A percentile compares a stretch with the other conserved stretches of the same genome.
phyloP scores from a whole-genome alignment of 75 land plant species.

The Sequoiadendron giganteum region DNA sequence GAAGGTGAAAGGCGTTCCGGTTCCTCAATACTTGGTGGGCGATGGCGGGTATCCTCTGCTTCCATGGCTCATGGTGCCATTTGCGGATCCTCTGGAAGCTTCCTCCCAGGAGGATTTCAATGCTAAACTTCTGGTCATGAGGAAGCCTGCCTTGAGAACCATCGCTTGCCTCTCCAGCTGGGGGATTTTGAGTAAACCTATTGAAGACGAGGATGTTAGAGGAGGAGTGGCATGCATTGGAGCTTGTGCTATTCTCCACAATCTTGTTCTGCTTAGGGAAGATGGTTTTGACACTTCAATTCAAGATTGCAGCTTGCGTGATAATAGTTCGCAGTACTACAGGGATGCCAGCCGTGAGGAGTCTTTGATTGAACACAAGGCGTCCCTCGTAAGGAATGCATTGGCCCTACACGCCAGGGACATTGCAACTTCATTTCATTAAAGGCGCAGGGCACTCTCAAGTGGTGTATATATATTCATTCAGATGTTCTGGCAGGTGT shows the following conservation, averaged over 20 bases:
- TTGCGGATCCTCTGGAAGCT: conserved; percentile 11
- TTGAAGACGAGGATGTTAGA: conserved; percentile 49
- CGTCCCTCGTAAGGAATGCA: conserved; percentile 24
- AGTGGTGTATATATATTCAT: background rate
- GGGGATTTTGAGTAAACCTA: conserved; percentile 53
- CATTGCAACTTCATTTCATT: background rate
- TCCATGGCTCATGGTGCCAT: conserved; percentile 76
- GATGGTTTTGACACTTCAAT: conserved; percentile 31
- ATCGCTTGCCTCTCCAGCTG: conserved; percentile 56
- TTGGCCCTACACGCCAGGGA: conserved; percentile 29
- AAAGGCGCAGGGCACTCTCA: background rate
- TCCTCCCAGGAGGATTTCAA: conserved; percentile 58
- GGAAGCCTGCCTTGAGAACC: conserved; percentile 20
- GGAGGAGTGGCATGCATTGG: conserved; percentile 58
- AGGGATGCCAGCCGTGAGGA: conserved; percentile 18
- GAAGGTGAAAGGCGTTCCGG: conserved; percentile 15
- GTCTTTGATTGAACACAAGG: conserved; percentile 16
- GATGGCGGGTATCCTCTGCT: conserved; percentile 40
- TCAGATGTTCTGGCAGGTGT: background rate
- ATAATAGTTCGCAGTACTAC: conserved; percentile 21
- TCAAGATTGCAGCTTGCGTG: conserved; percentile 17
- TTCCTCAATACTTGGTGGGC: conserved; percentile 57
- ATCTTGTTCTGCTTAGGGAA: conserved; percentile 54
- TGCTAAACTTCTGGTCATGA: conserved; percentile 20
- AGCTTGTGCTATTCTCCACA: conserved; percentile 74